Base-by-base conservation (phyloP, 2,329 filamentous ascomycete species). In the Exutisphaerella laricina region DNA sequence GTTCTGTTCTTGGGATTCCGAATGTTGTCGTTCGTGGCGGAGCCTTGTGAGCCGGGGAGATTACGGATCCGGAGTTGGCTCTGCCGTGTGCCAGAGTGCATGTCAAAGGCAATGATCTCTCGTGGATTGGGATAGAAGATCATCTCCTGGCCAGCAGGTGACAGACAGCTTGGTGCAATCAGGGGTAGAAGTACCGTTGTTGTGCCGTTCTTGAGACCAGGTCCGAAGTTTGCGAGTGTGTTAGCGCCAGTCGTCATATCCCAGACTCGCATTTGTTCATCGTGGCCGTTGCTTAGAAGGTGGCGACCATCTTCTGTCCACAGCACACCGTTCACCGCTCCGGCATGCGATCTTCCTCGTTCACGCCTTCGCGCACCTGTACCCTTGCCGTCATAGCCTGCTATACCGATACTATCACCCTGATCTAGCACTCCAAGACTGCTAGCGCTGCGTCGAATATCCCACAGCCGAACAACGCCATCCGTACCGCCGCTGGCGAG, bases 181-280 rank as follows among this genome's bases (percentile, higher is more conserved):
- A 74, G 37, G 50, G 71, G 64, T 51, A 66, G 55, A 16, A 66
- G 48, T 4, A 64, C 58, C 3, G 68, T 67, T 2, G 68, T 64
- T 6, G 64, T 61, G 0, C 55, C 74, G 61, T 96, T 96, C 55
- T 82, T 83, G 29, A 96, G 74, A 20, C 81, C 74, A 1, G 89
- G 85, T 0, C 88, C 88, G 59, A 96, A 97, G 62, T 84, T 89
- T 0, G 85, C 85, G 4, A 96, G 77, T 0, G 86, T 94, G 63
- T 97, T 96, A 13, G 84, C 84, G 2, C 88, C 88, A 0, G 79
- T 86, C 0, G 73, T 73, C 1, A 85, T 79, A 60, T 95, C 78
- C 90, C 90, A 97, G 1, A 96, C 85, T 4, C 89, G 78, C 49
- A 97, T 82, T 6, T 84, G 79, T 36, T 85, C 75, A 61, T 97